These are phyloP conservation scores for Nemania serpens DNA, from an alignment of 2,329 filamentous ascomycete genomes.

Conservation along the genomic window DNA sequence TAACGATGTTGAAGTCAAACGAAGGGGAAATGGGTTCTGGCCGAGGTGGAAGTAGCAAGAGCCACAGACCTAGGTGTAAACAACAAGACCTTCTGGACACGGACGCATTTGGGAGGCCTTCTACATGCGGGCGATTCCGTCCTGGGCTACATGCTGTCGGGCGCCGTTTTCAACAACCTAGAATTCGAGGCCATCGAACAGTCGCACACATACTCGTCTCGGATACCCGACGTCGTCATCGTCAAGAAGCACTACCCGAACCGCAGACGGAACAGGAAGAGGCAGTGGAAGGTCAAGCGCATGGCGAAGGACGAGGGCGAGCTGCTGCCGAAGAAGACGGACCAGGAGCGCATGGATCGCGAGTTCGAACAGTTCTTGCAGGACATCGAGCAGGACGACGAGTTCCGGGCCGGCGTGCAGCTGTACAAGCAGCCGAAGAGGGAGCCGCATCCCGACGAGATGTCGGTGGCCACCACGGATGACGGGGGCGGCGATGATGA, in stretches of 20 bases:
- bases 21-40: constrained; percentile 81
- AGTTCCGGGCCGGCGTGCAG: constrained; percentile 81
- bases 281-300: constrained; percentile 94
- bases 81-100: constrained; percentile 84
- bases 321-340: constrained; percentile 80
- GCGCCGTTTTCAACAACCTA: constrained; percentile 51
- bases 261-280: constrained; percentile 78
- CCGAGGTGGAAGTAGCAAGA: constrained; percentile 85
- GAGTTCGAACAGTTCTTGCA: constrained; percentile 98
- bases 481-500: constrained; percentile 65
- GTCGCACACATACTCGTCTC: constrained; percentile 74
- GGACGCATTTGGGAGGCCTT: constrained; percentile 86
- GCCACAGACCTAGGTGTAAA: constrained; percentile 86
- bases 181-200: constrained; percentile 66
- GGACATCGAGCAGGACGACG: constrained; percentile 94
- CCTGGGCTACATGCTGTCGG: constrained; percentile 90
- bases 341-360: constrained; percentile 84
- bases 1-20: constrained; percentile 50
- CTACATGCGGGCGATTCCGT: constrained; percentile 89
- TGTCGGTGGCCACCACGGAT: constrained; percentile 68
- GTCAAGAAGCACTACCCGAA: constrained; percentile 94
- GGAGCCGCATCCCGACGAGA: constrained; percentile 62
- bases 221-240: constrained; percentile 88
- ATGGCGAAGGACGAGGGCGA: constrained; percentile 91
- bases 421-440: constrained; percentile 75